Conservation (phyloP, 2,329 filamentous ascomycete genomes). For the Ophiosphaerella herpotricha region DNA sequence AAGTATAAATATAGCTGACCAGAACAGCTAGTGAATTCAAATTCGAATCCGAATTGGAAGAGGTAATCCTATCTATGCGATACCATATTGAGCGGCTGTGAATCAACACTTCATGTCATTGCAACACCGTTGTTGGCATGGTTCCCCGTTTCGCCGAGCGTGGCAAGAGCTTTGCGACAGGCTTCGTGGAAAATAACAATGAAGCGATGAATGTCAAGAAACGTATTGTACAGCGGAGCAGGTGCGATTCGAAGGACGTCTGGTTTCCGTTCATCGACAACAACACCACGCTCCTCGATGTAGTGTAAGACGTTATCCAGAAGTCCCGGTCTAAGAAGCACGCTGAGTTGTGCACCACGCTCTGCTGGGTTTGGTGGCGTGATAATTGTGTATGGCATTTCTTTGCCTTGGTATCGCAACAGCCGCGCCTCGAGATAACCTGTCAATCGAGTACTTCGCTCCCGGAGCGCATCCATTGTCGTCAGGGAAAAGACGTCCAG, state of each 20-base stretch:
- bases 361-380: conserved; percentile 71
- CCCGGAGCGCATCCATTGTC: conserved; percentile 68
- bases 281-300: conserved; percentile 70
- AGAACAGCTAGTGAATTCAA: conserved; percentile 2
- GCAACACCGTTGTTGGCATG: conserved; percentile 11
- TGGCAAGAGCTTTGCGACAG: conserved; percentile 46
- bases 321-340: conserved; percentile 69
- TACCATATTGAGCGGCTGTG: too few relatives aligned
- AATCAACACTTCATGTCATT: conserved; percentile 5
- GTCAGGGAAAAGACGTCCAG: conserved; percentile 76
- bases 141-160: neutral
- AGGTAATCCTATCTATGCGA: too few relatives aligned
- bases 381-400: conserved; percentile 58
- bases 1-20: conserved; percentile 16
- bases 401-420: conserved; percentile 21
- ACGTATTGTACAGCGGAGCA: conserved; percentile 82
- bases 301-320: conserved; percentile 69
- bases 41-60: neutral
- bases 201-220: conserved; percentile 65
- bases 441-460: conserved; percentile 74
- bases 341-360: conserved; percentile 78
- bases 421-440: conserved; percentile 69
- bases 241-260: conserved; percentile 85
- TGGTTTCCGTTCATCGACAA: conserved; percentile 83
- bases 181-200: conserved; percentile 56